Evolutionary conservation across 2,329 filamentous ascomycete species (phyloP), one percentile per base, ranked within the genome.

Genomic region (Penicillium crustosum): DNA sequence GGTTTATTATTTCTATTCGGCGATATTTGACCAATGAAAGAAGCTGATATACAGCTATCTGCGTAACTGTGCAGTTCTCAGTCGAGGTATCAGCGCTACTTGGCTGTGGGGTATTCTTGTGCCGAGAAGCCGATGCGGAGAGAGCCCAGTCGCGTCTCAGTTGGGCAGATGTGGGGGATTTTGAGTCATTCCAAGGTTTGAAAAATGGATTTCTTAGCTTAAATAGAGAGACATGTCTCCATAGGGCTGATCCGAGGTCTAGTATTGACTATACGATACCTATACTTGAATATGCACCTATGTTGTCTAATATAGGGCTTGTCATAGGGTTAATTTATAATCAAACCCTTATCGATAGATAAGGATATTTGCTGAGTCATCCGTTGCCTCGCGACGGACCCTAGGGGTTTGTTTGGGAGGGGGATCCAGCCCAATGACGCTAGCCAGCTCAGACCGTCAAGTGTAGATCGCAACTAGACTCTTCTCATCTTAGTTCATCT

Each of bases 331-430:
- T 47, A 7, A 2, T 21, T 17, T 23, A 9, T 8, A 10, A 10
- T 4, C 1, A 44, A 63, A 38, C 62, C 63, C 59, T 65, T 61
- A 31, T 10, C 4, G 29, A 31, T 31, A 31, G 25, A 31, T 51
- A 41, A 42, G 3, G 6, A 13, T 6, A 9, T 6, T 13, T 17
- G 63, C 45, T 50, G 36, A 45, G 49, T 61, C 59, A 64, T 47
- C 38, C 56, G 64, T 67, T 65, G 61, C 65, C 64, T 55, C 55
- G 55, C 62, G 66, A 66, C 59, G 65, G 45, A 12, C 27, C 42
- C 23, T 8, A 19, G 29, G 41, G 61, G 58, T 64, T 68, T 69
- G 66, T 70, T 69, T 67, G 58, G 59, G 57, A 49, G 15, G 49
- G 47, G 47, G 39, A 25, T 31, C 19, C 41, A 53, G 21, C 52